A percentile compares a stretch with the other conserved stretches of the same genome.
Conservation (phyloP, 164 flowering plant species). For the Sedum album region DNA sequence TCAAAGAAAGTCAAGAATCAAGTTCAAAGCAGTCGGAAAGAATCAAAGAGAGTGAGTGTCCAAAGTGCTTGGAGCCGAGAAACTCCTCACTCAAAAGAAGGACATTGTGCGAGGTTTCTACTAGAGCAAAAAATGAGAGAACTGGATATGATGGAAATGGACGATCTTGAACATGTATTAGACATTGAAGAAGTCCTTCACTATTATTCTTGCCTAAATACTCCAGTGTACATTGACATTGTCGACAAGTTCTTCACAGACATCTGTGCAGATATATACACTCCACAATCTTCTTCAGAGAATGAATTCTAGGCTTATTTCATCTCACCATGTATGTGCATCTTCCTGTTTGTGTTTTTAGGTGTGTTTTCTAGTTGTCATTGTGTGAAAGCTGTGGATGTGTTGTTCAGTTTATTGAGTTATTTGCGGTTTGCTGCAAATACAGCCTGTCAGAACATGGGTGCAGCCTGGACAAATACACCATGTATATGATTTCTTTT, state of each 20-base stretch:
- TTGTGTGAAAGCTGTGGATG: neutral
- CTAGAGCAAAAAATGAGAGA: neutral
- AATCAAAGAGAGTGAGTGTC: slow-evolving; percentile 4
- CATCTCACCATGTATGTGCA: too few relatives aligned
- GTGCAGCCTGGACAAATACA: too few relatives aligned
- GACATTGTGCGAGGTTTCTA: slow-evolving; percentile 13
- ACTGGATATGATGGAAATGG: slow-evolving; percentile 48
- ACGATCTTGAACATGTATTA: slow-evolving; percentile 49
- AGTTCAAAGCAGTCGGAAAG: neutral
- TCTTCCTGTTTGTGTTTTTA: neutral
- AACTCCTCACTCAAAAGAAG: slow-evolving; percentile 10
- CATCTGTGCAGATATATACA: slow-evolving; percentile 35
- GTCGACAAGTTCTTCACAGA: slow-evolving; percentile 65
- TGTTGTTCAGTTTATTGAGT: too few relatives aligned
- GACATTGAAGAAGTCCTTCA: slow-evolving; percentile 75
- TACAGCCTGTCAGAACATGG: too few relatives aligned
- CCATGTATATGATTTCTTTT: too few relatives aligned
- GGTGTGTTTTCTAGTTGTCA: neutral
- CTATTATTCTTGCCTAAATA: slow-evolving; percentile 64
- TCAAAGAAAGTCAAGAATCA: slow-evolving; percentile 9
- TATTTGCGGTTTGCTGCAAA: too few relatives aligned
- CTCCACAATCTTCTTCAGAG: slow-evolving; percentile 13
- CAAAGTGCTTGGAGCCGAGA: slow-evolving; percentile 8
- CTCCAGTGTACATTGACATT: slow-evolving; percentile 65
- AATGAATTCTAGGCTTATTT: neutral